These are phyloP conservation scores for Kazachstania viticola DNA, from an alignment of 805 yeast species.

Conservation along the genomic window DNA sequence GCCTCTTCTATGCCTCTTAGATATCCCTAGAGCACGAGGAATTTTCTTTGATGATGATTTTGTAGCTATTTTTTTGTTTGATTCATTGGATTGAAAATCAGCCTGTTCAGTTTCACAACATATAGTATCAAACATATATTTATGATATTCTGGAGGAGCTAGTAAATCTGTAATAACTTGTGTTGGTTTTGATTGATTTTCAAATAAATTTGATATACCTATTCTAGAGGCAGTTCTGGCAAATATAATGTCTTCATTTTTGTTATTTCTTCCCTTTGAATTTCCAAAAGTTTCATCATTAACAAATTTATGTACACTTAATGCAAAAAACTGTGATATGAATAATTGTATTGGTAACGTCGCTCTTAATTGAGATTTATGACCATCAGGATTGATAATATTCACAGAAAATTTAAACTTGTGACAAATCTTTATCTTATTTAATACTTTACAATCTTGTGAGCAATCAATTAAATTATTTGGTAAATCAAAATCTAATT, in stretches of 20 bases:
- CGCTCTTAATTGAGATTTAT: conserved; percentile 84
- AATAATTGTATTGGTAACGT: conserved; percentile 72
- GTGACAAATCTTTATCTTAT: conserved; percentile 74
- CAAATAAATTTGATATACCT: conserved; percentile 4
- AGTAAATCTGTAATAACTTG: conserved; percentile 30
- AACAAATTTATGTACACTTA: conserved; percentile 14
- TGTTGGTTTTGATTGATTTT: conserved; percentile 3
- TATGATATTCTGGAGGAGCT: conserved; percentile 82
- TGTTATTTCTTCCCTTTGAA: conserved; percentile 7
- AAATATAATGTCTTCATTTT: conserved; percentile 32
- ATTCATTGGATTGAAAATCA: background rate
- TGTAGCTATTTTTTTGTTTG: no score
- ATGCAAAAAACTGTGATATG: conserved; percentile 78
- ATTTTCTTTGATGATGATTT: background rate
- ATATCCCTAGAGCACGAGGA: background rate
- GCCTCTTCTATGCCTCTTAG: background rate
- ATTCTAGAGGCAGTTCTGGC: conserved; percentile 26
- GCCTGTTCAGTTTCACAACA: background rate
- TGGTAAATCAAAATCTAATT: conserved; percentile 53
- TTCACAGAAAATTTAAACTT: conserved; percentile 75
- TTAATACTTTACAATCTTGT: conserved; percentile 70
- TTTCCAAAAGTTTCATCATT: conserved; percentile 1
- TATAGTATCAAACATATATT: conserved; percentile 57
- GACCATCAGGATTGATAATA: conserved; percentile 81
- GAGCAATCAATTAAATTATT: conserved; percentile 63